Conservation (phyloP, 164 flowering plant species). For the Umbilicus rupestris region DNA sequence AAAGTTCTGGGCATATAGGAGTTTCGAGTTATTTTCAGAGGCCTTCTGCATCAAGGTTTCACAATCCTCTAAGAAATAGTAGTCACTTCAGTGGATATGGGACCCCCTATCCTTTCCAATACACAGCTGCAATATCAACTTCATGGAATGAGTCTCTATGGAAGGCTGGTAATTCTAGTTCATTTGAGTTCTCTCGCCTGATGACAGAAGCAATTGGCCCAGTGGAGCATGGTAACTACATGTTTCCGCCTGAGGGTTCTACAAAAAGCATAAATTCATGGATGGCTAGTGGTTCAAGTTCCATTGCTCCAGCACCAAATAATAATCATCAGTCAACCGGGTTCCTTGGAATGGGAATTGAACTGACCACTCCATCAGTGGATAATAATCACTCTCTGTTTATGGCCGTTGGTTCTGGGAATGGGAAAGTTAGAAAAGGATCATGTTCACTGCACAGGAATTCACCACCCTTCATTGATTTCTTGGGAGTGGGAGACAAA, state of each 20-base stretch:
- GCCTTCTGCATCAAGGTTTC: not conserved
- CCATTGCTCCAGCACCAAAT: not conserved
- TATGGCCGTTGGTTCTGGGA: not conserved
- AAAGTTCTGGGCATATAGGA: not conserved
- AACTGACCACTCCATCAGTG: not conserved
- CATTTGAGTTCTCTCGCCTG: not conserved
- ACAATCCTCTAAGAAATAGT: not conserved
- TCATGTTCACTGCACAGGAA: conserved; percentile 12
- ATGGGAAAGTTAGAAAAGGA: conserved; percentile 5
- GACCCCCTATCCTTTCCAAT: not conserved
- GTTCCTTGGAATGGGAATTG: not conserved
- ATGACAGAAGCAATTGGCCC: not conserved
- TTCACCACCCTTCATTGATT: conserved; percentile 26
- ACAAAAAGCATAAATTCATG: not conserved
- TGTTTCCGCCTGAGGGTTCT: not conserved
- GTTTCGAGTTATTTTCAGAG: not conserved
- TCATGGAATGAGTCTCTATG: not conserved
- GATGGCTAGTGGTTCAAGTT: not conserved
- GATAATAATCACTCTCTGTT: not conserved
- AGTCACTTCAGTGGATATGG: not conserved
- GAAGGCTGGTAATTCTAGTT: not conserved
- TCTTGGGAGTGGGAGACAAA: conserved; percentile 25
- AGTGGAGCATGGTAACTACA: not conserved
- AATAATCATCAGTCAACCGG: not conserved
- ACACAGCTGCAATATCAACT: not conserved